Evolutionary conservation across 805 yeast genomes (phyloP).

Genomic region (Saccharomycopsis javanensis): DNA sequence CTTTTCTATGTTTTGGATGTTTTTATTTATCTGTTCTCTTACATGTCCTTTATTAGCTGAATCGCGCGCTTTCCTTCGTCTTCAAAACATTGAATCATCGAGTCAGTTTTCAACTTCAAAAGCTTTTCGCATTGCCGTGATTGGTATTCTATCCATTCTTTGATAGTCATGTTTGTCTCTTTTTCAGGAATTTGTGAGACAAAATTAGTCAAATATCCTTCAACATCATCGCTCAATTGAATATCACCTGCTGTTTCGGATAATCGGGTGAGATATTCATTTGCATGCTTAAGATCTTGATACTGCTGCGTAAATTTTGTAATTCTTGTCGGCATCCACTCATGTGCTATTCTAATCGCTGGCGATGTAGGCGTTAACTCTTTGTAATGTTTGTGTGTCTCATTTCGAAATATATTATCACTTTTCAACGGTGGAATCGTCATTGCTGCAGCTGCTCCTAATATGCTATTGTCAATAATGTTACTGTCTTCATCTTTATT

Average conservation of each 20-base stretch:
- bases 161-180: slow-evolving; percentile 60
- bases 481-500: no score
- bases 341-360: not conserved
- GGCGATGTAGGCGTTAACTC: not conserved
- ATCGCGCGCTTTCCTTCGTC: slow-evolving; percentile 44
- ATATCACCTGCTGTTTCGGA: slow-evolving; percentile 18
- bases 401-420: not conserved
- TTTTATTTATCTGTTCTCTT: not conserved
- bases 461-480: not conserved
- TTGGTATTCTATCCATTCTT: slow-evolving; percentile 54
- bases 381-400: not conserved
- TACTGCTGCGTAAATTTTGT: slow-evolving; percentile 4
- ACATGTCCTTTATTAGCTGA: slow-evolving; percentile 16
- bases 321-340: slow-evolving; percentile 6
- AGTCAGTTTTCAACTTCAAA: slow-evolving; percentile 36
- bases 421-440: not conserved
- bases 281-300: slow-evolving; percentile 15
- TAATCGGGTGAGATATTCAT: slow-evolving; percentile 11
- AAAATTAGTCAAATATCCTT: slow-evolving; percentile 55
- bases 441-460: not conserved
- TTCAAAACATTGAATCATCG: slow-evolving; percentile 39
- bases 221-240: slow-evolving; percentile 48
- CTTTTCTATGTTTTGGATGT: no score
- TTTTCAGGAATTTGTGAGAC: slow-evolving; percentile 60
- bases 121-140: slow-evolving; percentile 45